Evolutionary conservation across 208 protist genomes (phyloP).

Genomic region (Leishmania lainsoni): DNA sequence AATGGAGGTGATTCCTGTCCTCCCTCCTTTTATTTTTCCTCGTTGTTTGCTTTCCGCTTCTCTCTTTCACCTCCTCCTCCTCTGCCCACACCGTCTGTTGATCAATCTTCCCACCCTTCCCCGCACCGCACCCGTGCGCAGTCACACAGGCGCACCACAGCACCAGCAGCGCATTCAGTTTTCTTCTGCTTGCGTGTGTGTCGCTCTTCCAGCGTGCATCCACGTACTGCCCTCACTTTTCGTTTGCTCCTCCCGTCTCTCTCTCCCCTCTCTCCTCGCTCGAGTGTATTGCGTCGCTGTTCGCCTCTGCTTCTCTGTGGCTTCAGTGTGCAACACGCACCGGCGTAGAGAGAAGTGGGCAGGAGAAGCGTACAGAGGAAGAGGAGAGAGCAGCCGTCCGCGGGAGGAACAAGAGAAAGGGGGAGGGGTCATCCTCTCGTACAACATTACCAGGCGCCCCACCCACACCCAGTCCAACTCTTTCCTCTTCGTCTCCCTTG

Average conservation of each 20-base stretch:
- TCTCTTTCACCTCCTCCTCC: constrained; percentile 10
- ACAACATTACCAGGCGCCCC: background rate
- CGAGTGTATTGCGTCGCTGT: background rate
- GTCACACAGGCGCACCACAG: background rate
- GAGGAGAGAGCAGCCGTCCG: background rate
- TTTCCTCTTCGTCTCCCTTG: background rate
- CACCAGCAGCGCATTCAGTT: background rate
- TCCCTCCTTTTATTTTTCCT: background rate
- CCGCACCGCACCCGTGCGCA: background rate
- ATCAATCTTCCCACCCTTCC: no score
- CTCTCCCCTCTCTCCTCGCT: background rate
- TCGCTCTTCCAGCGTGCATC: no score
- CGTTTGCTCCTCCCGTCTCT: background rate
- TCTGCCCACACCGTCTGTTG: background rate
- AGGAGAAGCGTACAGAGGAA: background rate
- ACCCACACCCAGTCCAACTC: background rate
- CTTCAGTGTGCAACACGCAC: background rate
- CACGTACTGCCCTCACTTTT: no score
- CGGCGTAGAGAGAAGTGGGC: background rate
- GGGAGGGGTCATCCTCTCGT: no score
- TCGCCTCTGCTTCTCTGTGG: background rate
- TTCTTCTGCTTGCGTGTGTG: background rate
- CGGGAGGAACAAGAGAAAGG: no score
- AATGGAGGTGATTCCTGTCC: background rate
- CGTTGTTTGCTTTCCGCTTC: background rate